Percentiles rank a stretch among this genome's conserved stretches.
Evolutionary conservation across 345 rosid genomes (phyloP).

Genomic region (Limnanthes douglasii): DNA sequence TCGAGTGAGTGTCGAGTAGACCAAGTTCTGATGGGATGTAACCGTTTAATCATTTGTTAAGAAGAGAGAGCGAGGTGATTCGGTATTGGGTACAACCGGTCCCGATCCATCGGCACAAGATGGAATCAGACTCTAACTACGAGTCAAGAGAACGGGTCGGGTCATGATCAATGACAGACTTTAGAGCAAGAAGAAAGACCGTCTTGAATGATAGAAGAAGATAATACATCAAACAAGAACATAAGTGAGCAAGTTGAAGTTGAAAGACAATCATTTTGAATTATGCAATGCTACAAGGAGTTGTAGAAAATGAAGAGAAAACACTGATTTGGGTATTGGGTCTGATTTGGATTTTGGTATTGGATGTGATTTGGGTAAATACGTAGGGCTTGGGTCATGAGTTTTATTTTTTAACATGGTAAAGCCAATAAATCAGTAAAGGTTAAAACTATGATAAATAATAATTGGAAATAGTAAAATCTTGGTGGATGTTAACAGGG

Average conservation of each 20-base stretch:
- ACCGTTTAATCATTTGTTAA: slow-evolving; percentile 37
- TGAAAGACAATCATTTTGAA: slow-evolving; percentile 4
- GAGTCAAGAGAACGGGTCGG: slow-evolving; percentile 39
- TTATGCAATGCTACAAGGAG: slow-evolving; percentile 42
- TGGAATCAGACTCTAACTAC: slow-evolving; percentile 63
- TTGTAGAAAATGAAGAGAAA: slow-evolving; percentile 19
- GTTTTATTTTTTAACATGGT: too few relatives aligned
- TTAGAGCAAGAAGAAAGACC: slow-evolving; percentile 88
- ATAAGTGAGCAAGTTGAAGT: slow-evolving; percentile 5
- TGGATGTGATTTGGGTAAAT: too few relatives aligned
- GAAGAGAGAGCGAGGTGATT: slow-evolving; percentile 50
- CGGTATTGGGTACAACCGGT: slow-evolving; percentile 38
- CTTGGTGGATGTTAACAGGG: too few relatives aligned
- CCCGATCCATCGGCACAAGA: slow-evolving; percentile 78
- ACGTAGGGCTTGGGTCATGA: too few relatives aligned
- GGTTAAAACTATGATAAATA: too few relatives aligned
- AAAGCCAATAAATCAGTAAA: too few relatives aligned
- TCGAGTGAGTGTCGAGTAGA: slow-evolving; percentile 40
- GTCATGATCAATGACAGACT: slow-evolving; percentile 50
- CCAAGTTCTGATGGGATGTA: slow-evolving; percentile 91
- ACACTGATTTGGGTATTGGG: too few relatives aligned
- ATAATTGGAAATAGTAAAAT: too few relatives aligned
- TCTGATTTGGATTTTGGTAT: too few relatives aligned
- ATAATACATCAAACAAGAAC: slow-evolving; percentile 11
- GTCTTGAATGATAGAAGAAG: slow-evolving; percentile 39